Evolutionary conservation across 1,284 basidiomycete species (phyloP), one percentile per base, ranked within the genome.

Genomic region (Rhodotorula sp.): DNA sequence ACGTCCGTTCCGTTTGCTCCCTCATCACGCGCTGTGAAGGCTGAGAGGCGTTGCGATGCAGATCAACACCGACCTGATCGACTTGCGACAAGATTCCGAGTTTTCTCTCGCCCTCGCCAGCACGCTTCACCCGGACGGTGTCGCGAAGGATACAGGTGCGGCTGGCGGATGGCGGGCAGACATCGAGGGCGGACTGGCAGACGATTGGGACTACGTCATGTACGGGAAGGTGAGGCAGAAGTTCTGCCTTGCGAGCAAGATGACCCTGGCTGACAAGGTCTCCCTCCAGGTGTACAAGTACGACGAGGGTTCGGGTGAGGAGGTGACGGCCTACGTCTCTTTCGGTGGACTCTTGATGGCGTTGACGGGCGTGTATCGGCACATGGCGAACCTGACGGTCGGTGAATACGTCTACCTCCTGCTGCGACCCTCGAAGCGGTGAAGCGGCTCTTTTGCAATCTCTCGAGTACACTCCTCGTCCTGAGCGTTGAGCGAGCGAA

Each of bases 151-250:
- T 82, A 85, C 64, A 85, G 90, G 78, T 13, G 56, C 52, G 20
- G 48, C 63, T 86, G 91, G 59, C 94, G 94, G 92, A 83, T 94
- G 80, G 90, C 92, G 79, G 90, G 92, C 82, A 87, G 91, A 63
- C 91, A 91, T 81, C 90, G 91, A 7, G 85, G 87, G 75, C 78
- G 94, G 94, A 0, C 81, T 99, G 44, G 94, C 97, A 73, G 91
- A 94, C 71, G 94, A 98, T 76, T 99, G 93, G 78, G 95, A 98
- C 79, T 99, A 99, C 83, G 95, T 99, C 74, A 97, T 98, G 94
- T 94, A 92, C 80, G 95, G 95, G 55, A 98, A 96, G 87, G 92
- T 94, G 76, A 76, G 87, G n/a, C 20, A 1, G 20, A 29, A 24
- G 10, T 17, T 22, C 32, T 55, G 36, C 52, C 44, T 47, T 15